phyloP scores from a whole-genome alignment of 2,329 filamentous ascomycete genomes.

The Fusarium virguliforme region DNA sequence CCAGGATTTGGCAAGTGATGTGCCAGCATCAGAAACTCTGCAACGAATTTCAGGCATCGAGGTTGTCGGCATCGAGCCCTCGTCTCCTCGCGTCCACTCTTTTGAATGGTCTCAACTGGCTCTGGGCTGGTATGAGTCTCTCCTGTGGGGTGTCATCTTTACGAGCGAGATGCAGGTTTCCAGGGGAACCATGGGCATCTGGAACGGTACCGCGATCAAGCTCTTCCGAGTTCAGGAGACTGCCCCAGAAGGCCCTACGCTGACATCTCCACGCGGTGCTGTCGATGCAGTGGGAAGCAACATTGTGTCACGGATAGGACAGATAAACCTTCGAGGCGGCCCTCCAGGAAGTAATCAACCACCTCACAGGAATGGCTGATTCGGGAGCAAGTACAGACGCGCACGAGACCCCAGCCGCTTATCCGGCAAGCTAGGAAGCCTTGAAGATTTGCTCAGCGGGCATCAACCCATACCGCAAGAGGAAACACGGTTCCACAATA shows the following conservation, averaged over 20 bases:
- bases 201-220: constrained; percentile 91
- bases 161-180: constrained; percentile 89
- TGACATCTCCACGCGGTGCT: constrained; percentile 89
- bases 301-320: constrained; percentile 88
- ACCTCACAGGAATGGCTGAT: constrained; percentile 39
- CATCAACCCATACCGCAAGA: constrained; percentile 23
- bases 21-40: constrained; percentile 64
- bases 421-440: constrained; percentile 9
- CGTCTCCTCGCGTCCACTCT: constrained; percentile 83
- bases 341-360: constrained; percentile 46
- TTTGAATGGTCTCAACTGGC: constrained; percentile 95
- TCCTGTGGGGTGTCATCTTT: constrained; percentile 95
- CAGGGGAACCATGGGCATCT: constrained; percentile 90
- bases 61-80: constrained; percentile 81
- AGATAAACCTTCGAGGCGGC: constrained; percentile 78
- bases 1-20: constrained; percentile 63
- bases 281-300: constrained; percentile 95
- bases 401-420: background rate
- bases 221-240: constrained; percentile 93
- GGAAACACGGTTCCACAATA: constrained; percentile 7
- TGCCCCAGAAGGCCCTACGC: constrained; percentile 82
- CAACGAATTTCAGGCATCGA: constrained; percentile 72
- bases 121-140: constrained; percentile 94
- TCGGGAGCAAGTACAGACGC: background rate
- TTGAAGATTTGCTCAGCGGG: constrained; percentile 2